Percentiles rank a stretch among this genome's conserved stretches.
These are phyloP conservation scores for Cytospora chrysosperma DNA, from an alignment of 2,329 filamentous ascomycete species.

Conservation along the genomic window DNA sequence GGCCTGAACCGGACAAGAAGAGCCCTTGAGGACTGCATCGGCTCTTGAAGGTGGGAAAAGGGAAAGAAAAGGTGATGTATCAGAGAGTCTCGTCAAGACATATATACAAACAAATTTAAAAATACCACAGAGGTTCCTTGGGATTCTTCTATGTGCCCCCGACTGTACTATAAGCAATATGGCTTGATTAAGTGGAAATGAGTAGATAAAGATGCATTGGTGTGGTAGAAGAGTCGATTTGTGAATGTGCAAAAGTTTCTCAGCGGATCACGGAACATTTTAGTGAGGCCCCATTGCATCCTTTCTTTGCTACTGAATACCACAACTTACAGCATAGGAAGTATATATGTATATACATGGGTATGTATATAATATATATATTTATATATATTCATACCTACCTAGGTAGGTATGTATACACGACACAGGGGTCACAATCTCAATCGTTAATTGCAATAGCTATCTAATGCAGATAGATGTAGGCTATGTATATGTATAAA, in stretches of 20 bases:
- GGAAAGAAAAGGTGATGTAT: neutral
- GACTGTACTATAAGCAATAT: neutral
- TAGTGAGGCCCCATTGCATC: neutral
- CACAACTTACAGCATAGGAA: neutral
- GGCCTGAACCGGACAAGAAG: neutral
- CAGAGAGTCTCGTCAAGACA: neutral
- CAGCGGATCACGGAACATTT: neutral
- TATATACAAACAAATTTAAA: neutral
- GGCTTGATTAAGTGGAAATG: neutral
- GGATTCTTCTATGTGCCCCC: neutral
- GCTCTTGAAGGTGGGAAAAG: neutral
- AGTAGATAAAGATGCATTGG: neutral
- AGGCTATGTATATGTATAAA: neutral
- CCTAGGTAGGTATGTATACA: neutral
- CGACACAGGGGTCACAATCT: neutral
- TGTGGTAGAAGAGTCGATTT: neutral
- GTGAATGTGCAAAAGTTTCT: neutral
- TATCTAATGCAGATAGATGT: constrained; percentile 13
- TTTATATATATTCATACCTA: too few relatives aligned
- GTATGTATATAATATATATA: too few relatives aligned
- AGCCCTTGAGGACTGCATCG: constrained; percentile 5
- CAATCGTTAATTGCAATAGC: neutral
- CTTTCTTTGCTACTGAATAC: neutral
- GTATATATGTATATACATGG: neutral
- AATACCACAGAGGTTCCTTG: neutral